Conservation (phyloP, 768 basidiomycete genomes). For the Hortiboletus flavorubellus region DNA sequence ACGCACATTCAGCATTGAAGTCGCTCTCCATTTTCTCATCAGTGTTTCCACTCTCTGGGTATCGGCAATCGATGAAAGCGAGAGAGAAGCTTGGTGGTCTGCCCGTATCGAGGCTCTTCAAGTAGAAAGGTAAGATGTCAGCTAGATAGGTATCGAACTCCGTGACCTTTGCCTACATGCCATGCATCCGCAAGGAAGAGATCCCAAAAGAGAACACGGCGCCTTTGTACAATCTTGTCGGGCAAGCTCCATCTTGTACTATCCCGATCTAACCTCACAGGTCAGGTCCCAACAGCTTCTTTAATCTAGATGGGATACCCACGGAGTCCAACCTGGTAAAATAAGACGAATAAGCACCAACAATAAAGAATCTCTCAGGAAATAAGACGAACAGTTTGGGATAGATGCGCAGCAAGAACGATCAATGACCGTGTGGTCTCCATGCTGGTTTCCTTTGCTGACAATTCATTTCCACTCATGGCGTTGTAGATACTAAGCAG, state of each 20-base stretch:
- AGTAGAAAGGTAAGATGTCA: conserved; percentile 5
- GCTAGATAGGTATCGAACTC: background rate
- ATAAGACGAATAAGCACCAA: conserved; percentile 14
- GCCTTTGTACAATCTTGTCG: conserved; percentile 57
- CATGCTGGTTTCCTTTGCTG: conserved; percentile 60
- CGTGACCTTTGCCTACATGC: conserved; percentile 43
- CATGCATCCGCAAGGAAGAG: conserved; percentile 69
- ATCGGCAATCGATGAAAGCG: conserved; percentile 64
- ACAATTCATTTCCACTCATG: conserved; percentile 61
- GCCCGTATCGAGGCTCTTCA: conserved; percentile 64
- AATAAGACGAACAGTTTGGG: conserved; percentile 52
- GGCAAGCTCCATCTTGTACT: conserved; percentile 62
- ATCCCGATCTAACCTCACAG: conserved; percentile 48
- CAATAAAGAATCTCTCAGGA: background rate
- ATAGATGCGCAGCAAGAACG: conserved; percentile 60
- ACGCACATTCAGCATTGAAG: conserved; percentile 25
- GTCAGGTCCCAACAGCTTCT: conserved; percentile 9
- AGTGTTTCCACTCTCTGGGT: conserved; percentile 37
- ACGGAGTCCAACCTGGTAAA: conserved; percentile 64
- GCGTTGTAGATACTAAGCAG: conserved; percentile 67
- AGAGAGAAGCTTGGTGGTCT: conserved; percentile 67
- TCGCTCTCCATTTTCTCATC: conserved; percentile 21
- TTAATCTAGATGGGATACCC: conserved; percentile 30
- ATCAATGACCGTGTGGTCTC: conserved; percentile 69
- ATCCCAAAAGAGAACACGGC: conserved; percentile 75